These are phyloP conservation scores for Ceratorhiza oryzae-sativae DNA, from an alignment of 1,284 basidiomycete genomes.

Conservation along the genomic window DNA sequence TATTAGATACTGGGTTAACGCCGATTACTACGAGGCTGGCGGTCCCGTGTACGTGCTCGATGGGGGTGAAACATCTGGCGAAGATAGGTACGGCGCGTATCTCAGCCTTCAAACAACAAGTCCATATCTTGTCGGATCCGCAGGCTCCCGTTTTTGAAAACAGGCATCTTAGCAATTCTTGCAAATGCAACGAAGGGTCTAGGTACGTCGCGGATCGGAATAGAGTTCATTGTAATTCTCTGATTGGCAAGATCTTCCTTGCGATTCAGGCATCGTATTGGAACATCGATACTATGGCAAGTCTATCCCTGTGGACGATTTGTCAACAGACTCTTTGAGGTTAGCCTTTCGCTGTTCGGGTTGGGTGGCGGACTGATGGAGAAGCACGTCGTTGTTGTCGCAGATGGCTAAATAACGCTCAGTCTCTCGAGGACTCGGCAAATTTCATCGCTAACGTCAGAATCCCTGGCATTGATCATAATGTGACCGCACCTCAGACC, in stretches of 20 bases:
- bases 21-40: conserved; percentile 77
- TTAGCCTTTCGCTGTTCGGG: conserved; percentile 45
- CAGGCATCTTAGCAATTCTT: conserved; percentile 53
- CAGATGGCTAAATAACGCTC: conserved; percentile 87
- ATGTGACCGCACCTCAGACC: conserved; percentile 69
- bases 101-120: background rate
- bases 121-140: conserved; percentile 51
- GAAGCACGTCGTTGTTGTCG: conserved; percentile 35
- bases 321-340: conserved; percentile 82
- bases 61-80: conserved; percentile 84
- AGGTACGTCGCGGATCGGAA: conserved; percentile 55
- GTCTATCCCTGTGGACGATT: conserved; percentile 72
- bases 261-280: conserved; percentile 71
- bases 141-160: conserved; percentile 52
- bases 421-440: conserved; percentile 91
- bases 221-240: conserved; percentile 61
- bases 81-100: conserved; percentile 61
- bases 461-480: conserved; percentile 67
- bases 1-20: conserved; percentile 80
- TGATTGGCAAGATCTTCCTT: conserved; percentile 43
- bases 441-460: conserved; percentile 86
- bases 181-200: conserved; percentile 82
- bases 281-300: conserved; percentile 89
- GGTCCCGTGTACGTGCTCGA: conserved; percentile 84
- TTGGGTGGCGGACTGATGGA: conserved; percentile 18